Percentiles rank a stretch among this genome's conserved stretches.
Conservation (phyloP, 1,284 basidiomycete genomes). For the Pseudozyma flocculosa region DNA sequence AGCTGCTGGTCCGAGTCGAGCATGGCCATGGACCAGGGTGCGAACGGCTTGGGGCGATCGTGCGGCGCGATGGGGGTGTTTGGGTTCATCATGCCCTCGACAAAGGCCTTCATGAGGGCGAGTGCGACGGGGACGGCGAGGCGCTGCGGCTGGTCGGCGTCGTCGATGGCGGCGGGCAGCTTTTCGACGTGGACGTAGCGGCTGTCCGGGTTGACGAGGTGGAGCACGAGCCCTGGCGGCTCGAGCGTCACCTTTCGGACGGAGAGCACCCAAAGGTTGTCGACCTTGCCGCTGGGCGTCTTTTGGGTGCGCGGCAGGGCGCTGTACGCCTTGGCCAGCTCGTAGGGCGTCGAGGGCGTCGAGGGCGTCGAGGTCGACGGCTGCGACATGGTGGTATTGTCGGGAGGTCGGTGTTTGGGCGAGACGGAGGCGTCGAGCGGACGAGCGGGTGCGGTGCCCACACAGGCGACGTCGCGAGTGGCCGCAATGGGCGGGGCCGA, state of each 20-base stretch:
- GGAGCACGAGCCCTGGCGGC: not conserved
- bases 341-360: not conserved
- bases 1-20: not conserved
- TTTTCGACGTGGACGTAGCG: not conserved
- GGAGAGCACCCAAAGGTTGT: not conserved
- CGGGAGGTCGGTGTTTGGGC: no score
- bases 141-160: not conserved
- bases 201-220: not conserved
- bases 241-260: not conserved
- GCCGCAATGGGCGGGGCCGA: no score
- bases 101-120: conserved; percentile 1
- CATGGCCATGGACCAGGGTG: not conserved
- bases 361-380: not conserved
- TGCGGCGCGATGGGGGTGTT: not conserved
- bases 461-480: no score
- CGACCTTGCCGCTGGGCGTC: not conserved
- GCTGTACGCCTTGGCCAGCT: not conserved
- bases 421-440: no score
- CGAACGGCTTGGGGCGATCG: not conserved
- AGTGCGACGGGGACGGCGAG: not conserved
- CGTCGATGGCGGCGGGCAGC: not conserved
- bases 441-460: no score
- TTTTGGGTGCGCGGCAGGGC: not conserved
- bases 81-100: not conserved
- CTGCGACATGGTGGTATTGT: not conserved